Evolutionary conservation across 2,329 filamentous ascomycete species (phyloP), one percentile per base, ranked within the genome.

Genomic region (Colletotrichum noveboracense): DNA sequence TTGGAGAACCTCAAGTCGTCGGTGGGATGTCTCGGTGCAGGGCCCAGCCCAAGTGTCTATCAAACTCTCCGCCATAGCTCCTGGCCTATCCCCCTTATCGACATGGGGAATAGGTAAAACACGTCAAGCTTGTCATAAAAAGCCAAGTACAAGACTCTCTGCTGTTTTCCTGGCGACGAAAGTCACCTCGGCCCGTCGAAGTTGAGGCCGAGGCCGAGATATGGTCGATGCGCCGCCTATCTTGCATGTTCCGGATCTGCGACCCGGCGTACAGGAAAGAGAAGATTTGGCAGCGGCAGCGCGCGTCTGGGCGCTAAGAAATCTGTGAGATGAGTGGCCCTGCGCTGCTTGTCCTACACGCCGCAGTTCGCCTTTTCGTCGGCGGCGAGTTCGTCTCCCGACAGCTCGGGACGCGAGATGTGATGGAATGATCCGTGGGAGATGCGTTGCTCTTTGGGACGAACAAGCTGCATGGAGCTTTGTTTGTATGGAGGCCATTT

Each of bases 1-100:
- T 62, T 70, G 67, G 58, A 62, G 56, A 48, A 62, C 18, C 56
- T 36, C 58, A 21, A 28, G 67, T 28, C 26, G 18, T n/a, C n/a
- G 24, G 67, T 70, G 16, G 13, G 26, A 26, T 62, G 56, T 32
- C 36, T 62, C 28, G 56, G 56, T 28, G 12, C 48, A 26, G 30
- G 30, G 24, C 13, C 65, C 16, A 38, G 56, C 13, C 55, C 43
- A 21, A 52, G 43, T 36, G 12, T 7, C 18, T 70, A 55, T 52
- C 66, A 36, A 56, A 38, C 48, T 21, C 26, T 56, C 8, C 6
- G 30, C 52, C 32, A 43, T 5, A 30, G 21, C 30, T 56, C 30
- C 32, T 10, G 48, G 5, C 48, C 43, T 68, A 28, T 30, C 66
- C 21, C n/a, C 43, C n/a, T 48, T 7, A 52, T 30, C 48, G 28